phyloP scores from a whole-genome alignment of 2,329 filamentous ascomycete genomes.

The Fusarium verticillioides region DNA sequence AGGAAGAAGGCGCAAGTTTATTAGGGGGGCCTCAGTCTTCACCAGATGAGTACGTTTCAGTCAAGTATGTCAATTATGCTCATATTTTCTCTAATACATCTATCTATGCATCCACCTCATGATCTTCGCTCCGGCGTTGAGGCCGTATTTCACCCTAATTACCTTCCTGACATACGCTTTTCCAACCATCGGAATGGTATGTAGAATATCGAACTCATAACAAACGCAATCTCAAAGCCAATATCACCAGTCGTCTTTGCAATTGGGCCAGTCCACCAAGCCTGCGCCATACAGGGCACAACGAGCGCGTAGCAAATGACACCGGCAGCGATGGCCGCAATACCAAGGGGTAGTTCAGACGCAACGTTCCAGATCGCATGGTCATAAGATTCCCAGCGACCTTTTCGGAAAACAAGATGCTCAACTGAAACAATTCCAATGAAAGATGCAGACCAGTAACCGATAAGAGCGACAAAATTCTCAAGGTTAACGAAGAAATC shows the following conservation, averaged over 20 bases:
- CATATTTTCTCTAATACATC: constrained; percentile 11
- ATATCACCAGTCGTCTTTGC: constrained; percentile 70
- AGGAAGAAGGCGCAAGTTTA: background rate
- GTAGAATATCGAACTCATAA: constrained; percentile 60
- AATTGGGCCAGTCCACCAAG: constrained; percentile 71
- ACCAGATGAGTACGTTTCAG: background rate
- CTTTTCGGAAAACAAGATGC: constrained; percentile 60
- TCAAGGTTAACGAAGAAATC: constrained; percentile 68
- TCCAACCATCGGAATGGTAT: constrained; percentile 60
- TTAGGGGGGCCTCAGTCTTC: background rate
- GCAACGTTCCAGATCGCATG: constrained; percentile 60
- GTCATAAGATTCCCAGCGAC: constrained; percentile 58
- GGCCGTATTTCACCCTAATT: background rate
- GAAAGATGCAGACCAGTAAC: constrained; percentile 68
- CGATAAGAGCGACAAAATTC: constrained; percentile 67
- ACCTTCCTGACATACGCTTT: constrained; percentile 49
- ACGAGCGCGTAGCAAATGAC: constrained; percentile 62
- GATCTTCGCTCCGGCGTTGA: constrained; percentile 8
- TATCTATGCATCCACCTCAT: constrained; percentile 8
- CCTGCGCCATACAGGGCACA: constrained; percentile 69
- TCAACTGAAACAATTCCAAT: constrained; percentile 61
- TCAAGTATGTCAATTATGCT: background rate
- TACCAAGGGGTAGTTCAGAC: constrained; percentile 56
- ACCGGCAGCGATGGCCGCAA: constrained; percentile 60
- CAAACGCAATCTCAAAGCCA: constrained; percentile 72